Evolutionary conservation across 257 asterid genomes (phyloP).

Genomic region (Lycium barbarum): DNA sequence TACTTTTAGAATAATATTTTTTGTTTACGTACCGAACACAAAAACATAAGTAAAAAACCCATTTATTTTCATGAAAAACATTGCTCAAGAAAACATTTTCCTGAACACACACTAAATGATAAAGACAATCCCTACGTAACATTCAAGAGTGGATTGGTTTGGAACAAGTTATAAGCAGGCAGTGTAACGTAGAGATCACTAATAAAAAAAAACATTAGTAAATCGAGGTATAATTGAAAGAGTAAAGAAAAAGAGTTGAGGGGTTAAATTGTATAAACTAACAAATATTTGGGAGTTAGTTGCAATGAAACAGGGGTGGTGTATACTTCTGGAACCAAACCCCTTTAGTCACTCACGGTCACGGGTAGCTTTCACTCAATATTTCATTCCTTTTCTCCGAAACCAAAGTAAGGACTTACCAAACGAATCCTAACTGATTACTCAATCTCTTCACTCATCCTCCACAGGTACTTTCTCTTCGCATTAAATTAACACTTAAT

Average conservation of each 20-base stretch:
- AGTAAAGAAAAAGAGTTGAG: neutral
- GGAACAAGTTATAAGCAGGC: too few species aligned
- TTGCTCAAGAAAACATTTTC: too few species aligned
- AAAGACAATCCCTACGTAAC: too few species aligned
- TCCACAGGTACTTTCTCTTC: neutral
- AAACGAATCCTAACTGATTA: neutral
- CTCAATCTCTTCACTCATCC: neutral
- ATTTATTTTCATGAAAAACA: too few species aligned
- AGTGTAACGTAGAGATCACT: too few species aligned
- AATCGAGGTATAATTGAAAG: neutral
- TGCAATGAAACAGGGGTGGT: constrained; percentile 13
- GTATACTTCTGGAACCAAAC: neutral
- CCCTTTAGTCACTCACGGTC: neutral
- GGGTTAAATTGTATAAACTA: neutral
- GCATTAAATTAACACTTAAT: neutral
- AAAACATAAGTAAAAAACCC: too few species aligned
- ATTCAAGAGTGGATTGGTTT: too few species aligned
- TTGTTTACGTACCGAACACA: too few species aligned
- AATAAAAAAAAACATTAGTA: too few species aligned
- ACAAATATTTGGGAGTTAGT: neutral
- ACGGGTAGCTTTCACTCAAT: neutral
- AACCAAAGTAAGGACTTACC: neutral
- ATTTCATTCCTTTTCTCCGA: neutral
- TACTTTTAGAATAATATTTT: too few species aligned
- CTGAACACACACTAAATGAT: too few species aligned